Conservation (phyloP, 768 basidiomycete species). For the Lactarius sp. region DNA sequence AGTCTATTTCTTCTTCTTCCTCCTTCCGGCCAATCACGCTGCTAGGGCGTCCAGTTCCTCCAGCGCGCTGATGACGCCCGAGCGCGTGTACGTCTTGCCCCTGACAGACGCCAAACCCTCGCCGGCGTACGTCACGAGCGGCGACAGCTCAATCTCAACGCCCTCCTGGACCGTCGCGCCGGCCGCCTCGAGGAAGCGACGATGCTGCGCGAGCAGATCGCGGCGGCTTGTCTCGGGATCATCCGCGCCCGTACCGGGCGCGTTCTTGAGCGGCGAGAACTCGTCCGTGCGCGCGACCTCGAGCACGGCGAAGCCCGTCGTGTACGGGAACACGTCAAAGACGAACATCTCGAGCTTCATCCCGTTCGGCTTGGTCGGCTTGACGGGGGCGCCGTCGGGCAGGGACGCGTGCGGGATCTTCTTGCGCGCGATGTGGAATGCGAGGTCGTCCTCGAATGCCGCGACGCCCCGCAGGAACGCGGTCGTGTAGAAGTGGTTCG, state of each 20-base stretch:
- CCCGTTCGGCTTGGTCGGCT: slow-evolving; percentile 85
- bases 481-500: slow-evolving; percentile 96
- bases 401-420: no score
- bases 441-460: slow-evolving; percentile 79
- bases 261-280: slow-evolving; percentile 97
- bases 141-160: slow-evolving; percentile 88
- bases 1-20: not conserved
- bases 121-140: slow-evolving; percentile 84
- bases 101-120: slow-evolving; percentile 80
- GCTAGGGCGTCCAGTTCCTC: slow-evolving; percentile 70
- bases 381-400: no score
- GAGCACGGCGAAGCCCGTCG: slow-evolving; percentile 74
- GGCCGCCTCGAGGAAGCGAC: slow-evolving; percentile 70
- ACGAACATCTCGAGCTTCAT: slow-evolving; percentile 99
- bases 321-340: slow-evolving; percentile 97
- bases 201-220: slow-evolving; percentile 86
- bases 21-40: slow-evolving; percentile 29
- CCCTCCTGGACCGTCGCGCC: slow-evolving; percentile 70
- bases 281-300: slow-evolving; percentile 87
- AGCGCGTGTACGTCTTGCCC: slow-evolving; percentile 73
- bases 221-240: slow-evolving; percentile 86
- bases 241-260: slow-evolving; percentile 86
- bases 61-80: slow-evolving; percentile 58
- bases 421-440: slow-evolving; percentile 40
- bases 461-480: slow-evolving; percentile 74